phyloP scores from a whole-genome alignment of 805 yeast species.

The Grigorovia yakushimaensis region DNA sequence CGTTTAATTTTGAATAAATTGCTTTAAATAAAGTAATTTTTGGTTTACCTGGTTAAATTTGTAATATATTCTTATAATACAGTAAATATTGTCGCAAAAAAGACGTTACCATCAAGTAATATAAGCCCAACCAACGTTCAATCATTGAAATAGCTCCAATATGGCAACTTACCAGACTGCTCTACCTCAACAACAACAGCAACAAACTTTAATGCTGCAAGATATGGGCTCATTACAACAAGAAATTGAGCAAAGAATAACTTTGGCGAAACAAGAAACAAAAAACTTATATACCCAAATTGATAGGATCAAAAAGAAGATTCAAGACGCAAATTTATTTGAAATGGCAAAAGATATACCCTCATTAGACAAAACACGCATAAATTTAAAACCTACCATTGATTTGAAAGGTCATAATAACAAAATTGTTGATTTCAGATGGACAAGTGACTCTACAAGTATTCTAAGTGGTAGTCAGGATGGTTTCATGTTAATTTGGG shows the following conservation, averaged over 20 bases:
- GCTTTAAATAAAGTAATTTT: no score
- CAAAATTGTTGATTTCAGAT: slow-evolving; percentile 57
- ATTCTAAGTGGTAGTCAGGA: slow-evolving; percentile 76
- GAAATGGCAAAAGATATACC: slow-evolving; percentile 29
- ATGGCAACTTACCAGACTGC: slow-evolving; percentile 1
- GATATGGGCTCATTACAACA: slow-evolving; percentile 13
- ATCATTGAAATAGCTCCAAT: neutral
- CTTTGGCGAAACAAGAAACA: slow-evolving; percentile 37
- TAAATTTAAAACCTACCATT: slow-evolving; percentile 31
- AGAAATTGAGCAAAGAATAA: slow-evolving; percentile 23
- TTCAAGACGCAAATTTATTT: slow-evolving; percentile 38
- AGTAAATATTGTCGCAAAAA: no score
- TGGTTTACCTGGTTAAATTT: no score
- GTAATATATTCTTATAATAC: no score
- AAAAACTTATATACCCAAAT: slow-evolving; percentile 40
- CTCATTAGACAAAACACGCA: slow-evolving; percentile 11
- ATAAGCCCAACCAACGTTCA: neutral
- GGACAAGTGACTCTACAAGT: slow-evolving; percentile 55
- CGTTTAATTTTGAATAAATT: no score
- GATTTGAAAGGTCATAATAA: slow-evolving; percentile 50
- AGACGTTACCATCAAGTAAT: no score
- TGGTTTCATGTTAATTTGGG: slow-evolving; percentile 80
- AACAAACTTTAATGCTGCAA: slow-evolving; percentile 4
- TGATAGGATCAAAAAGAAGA: slow-evolving; percentile 33
- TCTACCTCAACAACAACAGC: neutral